Percentiles rank a stretch among this genome's conserved stretches.
These are phyloP conservation scores for Saprolegnia parasitica DNA, from an alignment of 352 stramenopile genomes.

Conservation along the genomic window DNA sequence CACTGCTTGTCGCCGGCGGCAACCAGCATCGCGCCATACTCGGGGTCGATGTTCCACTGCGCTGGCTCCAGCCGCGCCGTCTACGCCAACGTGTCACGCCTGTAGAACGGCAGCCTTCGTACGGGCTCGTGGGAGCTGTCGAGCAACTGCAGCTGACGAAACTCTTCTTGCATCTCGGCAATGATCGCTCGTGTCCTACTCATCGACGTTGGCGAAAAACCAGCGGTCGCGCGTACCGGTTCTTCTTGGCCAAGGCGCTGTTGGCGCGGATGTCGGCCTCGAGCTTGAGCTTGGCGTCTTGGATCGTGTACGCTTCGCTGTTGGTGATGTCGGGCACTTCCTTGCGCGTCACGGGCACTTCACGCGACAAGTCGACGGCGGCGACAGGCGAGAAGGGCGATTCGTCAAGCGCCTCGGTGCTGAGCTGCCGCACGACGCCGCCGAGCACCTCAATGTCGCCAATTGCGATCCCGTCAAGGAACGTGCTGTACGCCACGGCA, in stretches of 20 bases:
- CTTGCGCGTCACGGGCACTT: conserved; percentile 9
- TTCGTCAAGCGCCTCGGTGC: neutral
- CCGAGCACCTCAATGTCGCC: conserved; percentile 1
- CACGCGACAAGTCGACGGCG: neutral
- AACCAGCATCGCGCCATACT: conserved; percentile 71
- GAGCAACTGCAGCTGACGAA: conserved; percentile 56
- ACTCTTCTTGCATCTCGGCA: conserved; percentile 74
- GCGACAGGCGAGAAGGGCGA: neutral
- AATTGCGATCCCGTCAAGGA: neutral
- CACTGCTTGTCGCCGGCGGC: conserved; percentile 67
- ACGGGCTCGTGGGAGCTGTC: conserved; percentile 51
- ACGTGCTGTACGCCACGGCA: conserved; percentile 5
- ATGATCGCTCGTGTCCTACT: conserved; percentile 64
- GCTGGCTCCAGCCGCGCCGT: conserved; percentile 45
- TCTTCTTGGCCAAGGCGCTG: conserved; percentile 70
- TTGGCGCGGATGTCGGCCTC: conserved; percentile 74
- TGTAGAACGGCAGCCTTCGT: neutral
- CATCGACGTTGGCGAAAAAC: conserved; percentile 16
- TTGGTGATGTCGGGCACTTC: conserved; percentile 72
- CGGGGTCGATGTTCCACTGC: conserved; percentile 86
- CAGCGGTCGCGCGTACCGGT: conserved; percentile 45
- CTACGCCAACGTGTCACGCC: neutral
- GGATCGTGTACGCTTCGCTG: conserved; percentile 84
- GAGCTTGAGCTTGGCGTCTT: conserved; percentile 88
- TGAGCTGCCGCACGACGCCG: neutral